Evolutionary conservation across 192 early-diverging fungal species (phyloP), one percentile per base, ranked within the genome.

Genomic region (Gonapodya prolifera): DNA sequence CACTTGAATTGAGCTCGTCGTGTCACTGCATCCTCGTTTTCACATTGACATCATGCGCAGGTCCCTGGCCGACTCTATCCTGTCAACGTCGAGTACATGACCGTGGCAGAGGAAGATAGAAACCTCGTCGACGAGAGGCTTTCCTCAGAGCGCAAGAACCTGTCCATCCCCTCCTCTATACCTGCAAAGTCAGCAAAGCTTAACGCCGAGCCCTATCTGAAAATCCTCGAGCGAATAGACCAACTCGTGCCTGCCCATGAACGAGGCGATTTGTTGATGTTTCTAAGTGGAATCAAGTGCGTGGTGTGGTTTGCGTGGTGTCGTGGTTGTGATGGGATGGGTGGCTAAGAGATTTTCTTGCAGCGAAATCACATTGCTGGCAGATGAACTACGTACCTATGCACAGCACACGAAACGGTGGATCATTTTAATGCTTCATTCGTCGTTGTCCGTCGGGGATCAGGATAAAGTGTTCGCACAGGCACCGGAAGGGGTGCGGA

Each of bases 1-100:
- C n/a, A n/a, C n/a, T n/a, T n/a, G n/a, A n/a, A n/a, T n/a, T n/a
- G n/a, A n/a, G n/a, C n/a, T n/a, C n/a, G n/a, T n/a, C n/a, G n/a
- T n/a, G n/a, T n/a, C n/a, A n/a, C n/a, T n/a, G n/a, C n/a, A n/a
- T n/a, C n/a, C n/a, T n/a, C n/a, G n/a, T n/a, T n/a, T n/a, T n/a
- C n/a, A n/a, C 8, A 69, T n/a, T 69, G 13, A 69, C 45, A 8
- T 69, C n/a, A 16, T 69, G 45, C 45, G 45, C 45, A 91, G 85
- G 82, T 92, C 18, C 91, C 91, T 34, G 91, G 91, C 29, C 82
- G 88, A 61, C 87, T 92, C 85, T 90, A 82, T 79, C 84, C 87
- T 34, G 91, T 92, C 8, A 80, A 82, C 70, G 83, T 91, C 18
- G 85, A 89, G 36, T 92, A 92, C 77, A 76, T 83, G 69, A 81